Conservation (phyloP, 768 basidiomycete genomes). For the Russula sp. region DNA sequence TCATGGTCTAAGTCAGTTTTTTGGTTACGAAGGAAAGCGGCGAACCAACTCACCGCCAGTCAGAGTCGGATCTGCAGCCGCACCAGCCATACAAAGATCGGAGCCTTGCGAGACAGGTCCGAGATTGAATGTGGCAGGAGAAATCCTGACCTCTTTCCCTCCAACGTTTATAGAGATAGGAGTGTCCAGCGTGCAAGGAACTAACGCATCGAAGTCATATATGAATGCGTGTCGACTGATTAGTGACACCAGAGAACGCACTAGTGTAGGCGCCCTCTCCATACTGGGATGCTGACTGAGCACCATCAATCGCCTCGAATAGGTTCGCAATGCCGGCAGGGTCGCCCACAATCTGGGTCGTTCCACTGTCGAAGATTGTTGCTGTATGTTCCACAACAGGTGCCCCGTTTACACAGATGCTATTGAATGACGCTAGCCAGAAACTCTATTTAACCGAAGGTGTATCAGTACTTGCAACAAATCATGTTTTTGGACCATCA, state of each 20-base stretch:
- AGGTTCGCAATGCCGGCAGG: neutral
- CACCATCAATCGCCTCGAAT: conserved; percentile 5
- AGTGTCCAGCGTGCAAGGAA: conserved; percentile 13
- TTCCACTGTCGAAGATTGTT: conserved; percentile 38
- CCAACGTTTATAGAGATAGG: conserved; percentile 7
- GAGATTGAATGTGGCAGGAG: conserved; percentile 14
- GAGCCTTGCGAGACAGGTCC: neutral
- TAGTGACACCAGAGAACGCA: neutral
- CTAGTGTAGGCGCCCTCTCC: conserved; percentile 3
- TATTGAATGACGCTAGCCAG: conserved; percentile 32
- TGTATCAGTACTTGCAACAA: neutral
- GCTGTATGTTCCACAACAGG: conserved; percentile 3
- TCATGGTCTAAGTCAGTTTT: neutral
- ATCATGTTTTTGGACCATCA: neutral
- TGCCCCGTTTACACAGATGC: conserved; percentile 31
- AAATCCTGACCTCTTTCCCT: conserved; percentile 4
- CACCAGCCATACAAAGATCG: conserved; percentile 12
- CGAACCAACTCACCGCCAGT: conserved; percentile 6
- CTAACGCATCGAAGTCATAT: neutral
- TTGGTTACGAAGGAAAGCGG: neutral
- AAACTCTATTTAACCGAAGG: neutral
- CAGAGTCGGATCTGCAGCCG: neutral
- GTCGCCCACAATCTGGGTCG: conserved; percentile 35
- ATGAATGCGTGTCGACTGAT: neutral
- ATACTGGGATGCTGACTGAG: neutral